These are phyloP conservation scores for Ceriops tagal DNA, from an alignment of 345 rosid species.

Conservation along the genomic window DNA sequence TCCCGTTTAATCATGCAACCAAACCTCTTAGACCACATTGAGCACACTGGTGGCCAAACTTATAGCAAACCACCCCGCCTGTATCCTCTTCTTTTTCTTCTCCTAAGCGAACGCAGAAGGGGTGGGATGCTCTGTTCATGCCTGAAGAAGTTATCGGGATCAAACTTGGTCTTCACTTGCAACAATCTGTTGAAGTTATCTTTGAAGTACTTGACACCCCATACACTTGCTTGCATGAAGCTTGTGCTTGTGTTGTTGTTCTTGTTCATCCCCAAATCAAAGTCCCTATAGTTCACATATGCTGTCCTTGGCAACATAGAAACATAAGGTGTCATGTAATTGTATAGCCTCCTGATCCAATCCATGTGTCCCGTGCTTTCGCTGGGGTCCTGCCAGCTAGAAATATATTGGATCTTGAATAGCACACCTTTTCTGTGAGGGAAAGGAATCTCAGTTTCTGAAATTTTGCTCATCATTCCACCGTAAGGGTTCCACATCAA, in stretches of 20 bases:
- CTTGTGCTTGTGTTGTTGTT: neutral
- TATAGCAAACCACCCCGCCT: no score
- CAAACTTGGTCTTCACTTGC: constrained; percentile 16
- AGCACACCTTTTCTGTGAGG: constrained; percentile 21
- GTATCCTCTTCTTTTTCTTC: neutral
- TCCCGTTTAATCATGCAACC: no score
- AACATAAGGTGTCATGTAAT: constrained; percentile 19
- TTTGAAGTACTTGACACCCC: constrained; percentile 18
- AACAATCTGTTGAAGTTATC: constrained; percentile 11
- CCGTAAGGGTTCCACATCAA: constrained; percentile 31
- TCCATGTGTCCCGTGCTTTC: neutral
- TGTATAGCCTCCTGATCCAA: constrained; percentile 15
- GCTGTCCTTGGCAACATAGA: constrained; percentile 13
- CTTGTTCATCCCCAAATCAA: constrained; percentile 17
- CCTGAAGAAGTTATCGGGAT: constrained; percentile 20
- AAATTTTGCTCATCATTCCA: constrained; percentile 29
- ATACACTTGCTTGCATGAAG: constrained; percentile 4
- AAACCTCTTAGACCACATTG: no score
- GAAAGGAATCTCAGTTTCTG: constrained; percentile 18
- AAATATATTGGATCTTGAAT: constrained; percentile 21
- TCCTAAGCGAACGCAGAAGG: neutral
- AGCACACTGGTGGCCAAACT: neutral
- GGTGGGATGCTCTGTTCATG: constrained; percentile 22
- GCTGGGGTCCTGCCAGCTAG: neutral
- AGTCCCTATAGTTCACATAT: constrained; percentile 18